A percentile compares a stretch with the other conserved stretches of the same genome.
These are phyloP conservation scores for Talaromyces piceae DNA, from an alignment of 2,329 filamentous ascomycete genomes.

Conservation along the genomic window DNA sequence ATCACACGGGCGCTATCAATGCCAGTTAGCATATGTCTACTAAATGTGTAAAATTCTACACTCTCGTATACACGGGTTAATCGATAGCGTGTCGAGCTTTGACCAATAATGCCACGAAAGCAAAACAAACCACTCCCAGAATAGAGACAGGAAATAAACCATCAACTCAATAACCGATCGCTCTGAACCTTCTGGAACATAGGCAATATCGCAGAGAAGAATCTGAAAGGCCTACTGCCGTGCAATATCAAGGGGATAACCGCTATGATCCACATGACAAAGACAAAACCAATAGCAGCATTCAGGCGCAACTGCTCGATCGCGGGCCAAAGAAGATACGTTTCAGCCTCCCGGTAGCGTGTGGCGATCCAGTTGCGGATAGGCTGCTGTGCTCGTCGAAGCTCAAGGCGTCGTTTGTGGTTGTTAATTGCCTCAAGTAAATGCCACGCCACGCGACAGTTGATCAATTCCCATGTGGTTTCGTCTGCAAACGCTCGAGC, in stretches of 20 bases:
- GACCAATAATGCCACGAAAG: neutral
- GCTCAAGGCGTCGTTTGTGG: slow-evolving; percentile 14
- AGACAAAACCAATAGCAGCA: slow-evolving; percentile 26
- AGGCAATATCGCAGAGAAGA: slow-evolving; percentile 11
- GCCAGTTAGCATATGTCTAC: too few species aligned
- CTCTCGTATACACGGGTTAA: too few species aligned
- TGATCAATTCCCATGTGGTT: slow-evolving; percentile 65
- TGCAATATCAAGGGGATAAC: slow-evolving; percentile 31
- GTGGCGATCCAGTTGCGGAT: slow-evolving; percentile 18
- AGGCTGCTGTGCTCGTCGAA: slow-evolving; percentile 6
- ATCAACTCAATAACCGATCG: slow-evolving; percentile 9
- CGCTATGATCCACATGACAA: slow-evolving; percentile 31
- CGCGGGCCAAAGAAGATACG: slow-evolving; percentile 12
- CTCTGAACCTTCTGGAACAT: slow-evolving; percentile 11
- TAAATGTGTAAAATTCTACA: too few species aligned
- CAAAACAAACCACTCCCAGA: neutral
- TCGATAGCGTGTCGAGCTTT: too few species aligned
- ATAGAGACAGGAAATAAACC: neutral
- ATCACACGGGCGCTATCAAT: too few species aligned
- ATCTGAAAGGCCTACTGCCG: slow-evolving; percentile 20
- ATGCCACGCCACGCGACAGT: slow-evolving; percentile 60
- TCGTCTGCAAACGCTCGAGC: slow-evolving; percentile 53
- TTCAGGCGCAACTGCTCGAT: slow-evolving; percentile 22
- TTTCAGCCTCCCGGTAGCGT: slow-evolving; percentile 13
- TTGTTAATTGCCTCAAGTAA: slow-evolving; percentile 45